Evolutionary conservation across 768 basidiomycete genomes (phyloP).

Genomic region (Leccinum imitatum): DNA sequence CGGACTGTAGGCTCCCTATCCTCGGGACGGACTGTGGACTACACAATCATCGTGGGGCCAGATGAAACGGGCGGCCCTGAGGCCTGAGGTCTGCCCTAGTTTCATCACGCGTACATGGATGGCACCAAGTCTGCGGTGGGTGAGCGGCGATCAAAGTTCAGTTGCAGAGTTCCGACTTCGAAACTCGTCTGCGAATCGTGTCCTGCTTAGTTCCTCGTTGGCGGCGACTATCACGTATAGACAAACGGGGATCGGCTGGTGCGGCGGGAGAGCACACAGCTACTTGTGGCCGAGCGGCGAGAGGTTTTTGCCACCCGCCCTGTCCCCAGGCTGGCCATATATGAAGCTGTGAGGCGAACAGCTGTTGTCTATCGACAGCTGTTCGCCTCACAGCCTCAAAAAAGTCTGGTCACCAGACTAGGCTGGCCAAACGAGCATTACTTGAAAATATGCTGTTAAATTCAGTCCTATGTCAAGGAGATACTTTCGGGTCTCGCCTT

Average conservation of each 20-base stretch:
- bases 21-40: no score
- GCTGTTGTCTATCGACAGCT: no score
- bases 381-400: no score
- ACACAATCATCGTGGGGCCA: conserved; percentile 28
- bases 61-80: no score
- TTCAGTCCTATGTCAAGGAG: no score
- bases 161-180: conserved; percentile 95
- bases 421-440: no score
- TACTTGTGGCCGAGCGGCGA: conserved; percentile 2
- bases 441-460: no score
- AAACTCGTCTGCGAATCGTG: conserved; percentile 81
- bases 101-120: not conserved
- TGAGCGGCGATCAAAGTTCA: conserved; percentile 96
- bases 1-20: conserved; percentile 33
- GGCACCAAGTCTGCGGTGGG: not conserved
- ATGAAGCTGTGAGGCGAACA: no score
- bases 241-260: not conserved
- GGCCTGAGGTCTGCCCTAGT: no score
- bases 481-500: no score
- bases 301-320: conserved; percentile 43
- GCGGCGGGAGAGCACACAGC: conserved; percentile 5
- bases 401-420: no score
- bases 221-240: conserved; percentile 60
- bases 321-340: no score
- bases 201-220: conserved; percentile 95